A percentile compares a stretch with the other conserved stretches of the same genome.
phyloP scores from a whole-genome alignment of 495 filamentous ascomycete species.

The Penicillium paxilli region DNA sequence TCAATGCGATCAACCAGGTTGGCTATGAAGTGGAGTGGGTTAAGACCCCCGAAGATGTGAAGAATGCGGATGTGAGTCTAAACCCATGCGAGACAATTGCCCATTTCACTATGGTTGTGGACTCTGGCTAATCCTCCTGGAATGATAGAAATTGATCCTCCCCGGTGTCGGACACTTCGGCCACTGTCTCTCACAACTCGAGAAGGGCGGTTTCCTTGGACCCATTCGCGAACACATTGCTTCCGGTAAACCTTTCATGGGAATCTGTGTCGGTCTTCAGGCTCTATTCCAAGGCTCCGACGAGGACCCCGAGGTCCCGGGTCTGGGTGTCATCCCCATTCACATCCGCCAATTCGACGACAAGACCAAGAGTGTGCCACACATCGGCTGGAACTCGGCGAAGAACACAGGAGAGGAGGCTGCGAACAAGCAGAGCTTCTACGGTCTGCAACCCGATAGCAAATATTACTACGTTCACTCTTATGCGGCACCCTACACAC shows the following conservation, averaged over 20 bases:
- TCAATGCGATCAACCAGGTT: conserved; percentile 93
- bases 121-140: conserved; percentile 18
- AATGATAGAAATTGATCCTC: conserved; percentile 75
- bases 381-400: conserved; percentile 98
- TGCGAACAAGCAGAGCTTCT: conserved; percentile 57
- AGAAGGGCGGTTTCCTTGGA: conserved; percentile 74
- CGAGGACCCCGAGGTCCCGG: conserved; percentile 68
- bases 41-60: conserved; percentile 76
- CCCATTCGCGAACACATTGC: conserved; percentile 78
- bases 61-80: conserved; percentile 71
- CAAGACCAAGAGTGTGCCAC: conserved; percentile 81
- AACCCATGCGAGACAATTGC: neutral
- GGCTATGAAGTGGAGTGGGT: conserved; percentile 95
- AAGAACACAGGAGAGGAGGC: conserved; percentile 49
- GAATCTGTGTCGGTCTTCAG: conserved; percentile 93
- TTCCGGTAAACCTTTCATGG: conserved; percentile 93
- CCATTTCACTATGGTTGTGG: neutral
- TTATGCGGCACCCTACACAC: conserved; percentile 77
- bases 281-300: conserved; percentile 83
- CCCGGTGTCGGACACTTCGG: conserved; percentile 98
- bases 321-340: conserved; percentile 72
- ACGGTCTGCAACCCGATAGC: conserved; percentile 72
- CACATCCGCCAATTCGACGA: conserved; percentile 75
- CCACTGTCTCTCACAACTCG: conserved; percentile 84
- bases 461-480: conserved; percentile 99